phyloP scores from a whole-genome alignment of 116 monocot species.

The Phalaenopsis hybrid region DNA sequence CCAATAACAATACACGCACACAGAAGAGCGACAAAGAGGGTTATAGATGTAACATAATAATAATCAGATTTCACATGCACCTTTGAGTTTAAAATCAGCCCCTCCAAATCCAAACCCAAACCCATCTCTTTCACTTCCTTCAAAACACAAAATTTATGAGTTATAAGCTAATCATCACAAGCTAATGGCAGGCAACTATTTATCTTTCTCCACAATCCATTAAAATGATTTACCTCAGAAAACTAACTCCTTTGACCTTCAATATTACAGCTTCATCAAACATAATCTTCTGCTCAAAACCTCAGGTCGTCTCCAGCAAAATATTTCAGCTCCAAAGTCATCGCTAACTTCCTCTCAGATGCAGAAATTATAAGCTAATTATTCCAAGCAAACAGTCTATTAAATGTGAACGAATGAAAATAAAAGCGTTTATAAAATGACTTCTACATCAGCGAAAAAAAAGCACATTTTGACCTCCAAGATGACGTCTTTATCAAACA shows the following conservation, averaged over 20 bases:
- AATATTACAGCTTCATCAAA: background rate
- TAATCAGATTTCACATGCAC: constrained; percentile 14
- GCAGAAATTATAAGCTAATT: background rate
- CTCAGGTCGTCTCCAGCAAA: too few relatives aligned
- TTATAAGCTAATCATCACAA: background rate
- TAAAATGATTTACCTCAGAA: background rate
- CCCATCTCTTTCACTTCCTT: background rate
- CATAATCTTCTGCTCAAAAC: background rate
- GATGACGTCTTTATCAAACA: background rate
- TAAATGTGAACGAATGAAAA: background rate
- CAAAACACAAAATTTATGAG: background rate
- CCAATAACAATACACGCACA: constrained; percentile 33
- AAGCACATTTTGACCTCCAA: background rate
- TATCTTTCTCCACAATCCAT: background rate
- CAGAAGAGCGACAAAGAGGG: constrained; percentile 28
- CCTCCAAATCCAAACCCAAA: constrained; percentile 1
- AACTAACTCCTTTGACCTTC: background rate
- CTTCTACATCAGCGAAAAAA: background rate
- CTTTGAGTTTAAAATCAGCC: background rate
- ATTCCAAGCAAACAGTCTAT: background rate
- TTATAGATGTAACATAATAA: constrained; percentile 15
- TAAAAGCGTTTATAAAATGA: background rate
- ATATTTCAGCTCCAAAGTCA: background rate
- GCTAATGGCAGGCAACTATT: background rate
- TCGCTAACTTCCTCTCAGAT: background rate